Percentiles rank a stretch among this genome's conserved stretches.
phyloP scores from a whole-genome alignment of 306 rosid species.

The Vicia villosa region DNA sequence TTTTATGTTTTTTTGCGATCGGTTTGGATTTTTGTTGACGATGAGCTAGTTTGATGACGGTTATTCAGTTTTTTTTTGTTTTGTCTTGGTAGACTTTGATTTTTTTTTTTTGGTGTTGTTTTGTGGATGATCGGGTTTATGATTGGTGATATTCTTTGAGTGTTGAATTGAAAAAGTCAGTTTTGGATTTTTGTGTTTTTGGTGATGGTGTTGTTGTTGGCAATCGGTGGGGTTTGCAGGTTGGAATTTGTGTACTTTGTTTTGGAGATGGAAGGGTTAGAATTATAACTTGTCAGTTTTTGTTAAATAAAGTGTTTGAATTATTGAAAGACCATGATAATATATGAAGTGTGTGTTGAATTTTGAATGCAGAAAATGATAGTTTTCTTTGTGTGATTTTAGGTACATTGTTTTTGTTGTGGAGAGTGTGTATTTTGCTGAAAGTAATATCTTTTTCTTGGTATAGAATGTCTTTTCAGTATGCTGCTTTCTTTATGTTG shows the following conservation, averaged over 20 bases:
- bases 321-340: slow-evolving; percentile 24
- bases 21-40: slow-evolving; percentile 23
- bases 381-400: slow-evolving; percentile 37
- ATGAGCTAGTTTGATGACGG: slow-evolving; percentile 27
- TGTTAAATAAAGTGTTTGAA: slow-evolving; percentile 14
- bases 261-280: slow-evolving; percentile 36
- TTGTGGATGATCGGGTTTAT: slow-evolving; percentile 50
- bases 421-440: slow-evolving; percentile 40
- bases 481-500: slow-evolving; percentile 41
- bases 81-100: neutral
- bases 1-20: neutral
- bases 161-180: slow-evolving; percentile 4
- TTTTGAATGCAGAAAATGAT: slow-evolving; percentile 32
- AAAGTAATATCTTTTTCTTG: slow-evolving; percentile 40
- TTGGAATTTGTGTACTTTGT: slow-evolving; percentile 29
- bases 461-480: slow-evolving; percentile 44
- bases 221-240: slow-evolving; percentile 32
- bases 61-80: neutral
- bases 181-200: neutral
- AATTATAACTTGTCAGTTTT: slow-evolving; percentile 6
- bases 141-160: slow-evolving; percentile 24
- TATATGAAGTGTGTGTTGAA: slow-evolving; percentile 16
- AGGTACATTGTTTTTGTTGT: slow-evolving; percentile 47
- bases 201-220: slow-evolving; percentile 15
- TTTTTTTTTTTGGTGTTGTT: neutral